Evolutionary conservation across 148 eudicot species (phyloP), one percentile per base, ranked within the genome.

Genomic region (Cornus florida): DNA sequence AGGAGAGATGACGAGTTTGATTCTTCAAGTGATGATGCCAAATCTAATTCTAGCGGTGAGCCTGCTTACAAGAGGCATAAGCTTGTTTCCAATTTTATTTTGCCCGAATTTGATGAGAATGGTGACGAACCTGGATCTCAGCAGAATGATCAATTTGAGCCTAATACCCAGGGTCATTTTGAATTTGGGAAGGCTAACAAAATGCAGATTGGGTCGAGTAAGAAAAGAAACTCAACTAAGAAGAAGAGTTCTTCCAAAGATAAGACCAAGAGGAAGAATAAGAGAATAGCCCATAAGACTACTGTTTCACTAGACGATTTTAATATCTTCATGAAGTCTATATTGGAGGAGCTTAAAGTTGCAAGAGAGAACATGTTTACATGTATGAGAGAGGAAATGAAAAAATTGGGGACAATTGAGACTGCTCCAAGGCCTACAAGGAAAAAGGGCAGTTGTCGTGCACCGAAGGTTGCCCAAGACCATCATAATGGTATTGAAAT

Each of bases 11-110:
- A 79, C 46, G 87, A 85, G 48, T 56, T 56, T 24, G 91, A 91
- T 81, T 88, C 94, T 50, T 86, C 89, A 16, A 88, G 90, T 33
- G 83, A 89, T 56, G 91, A 88, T 48, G 83, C 86, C 9, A 79
- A 82, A 82, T 84, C 92, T 64, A 71, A 28, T 73, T 81, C 89
- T 50, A 38, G 75, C 28, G 68, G 79, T 71, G 87, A 81, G 70
- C 86, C 83, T 31, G 79, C 74, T 75, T 78, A 43, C 23, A 86
- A 82, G 79, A 87, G 88, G 66, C 88, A 80, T 23, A 81, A 81
- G 31, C 39, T 80, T 46, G 78, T 83, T 71, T 39, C 84, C 24
- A 20, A 68, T 78, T 67, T 74, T 39, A 28, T 79, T 65, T 79
- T 80, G 23, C 85, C 82, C 43, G 81, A 79, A 46, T 72, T 83